Base-by-base conservation (phyloP, 768 basidiomycete genomes). In the Agaricus sinodeliciosus region DNA sequence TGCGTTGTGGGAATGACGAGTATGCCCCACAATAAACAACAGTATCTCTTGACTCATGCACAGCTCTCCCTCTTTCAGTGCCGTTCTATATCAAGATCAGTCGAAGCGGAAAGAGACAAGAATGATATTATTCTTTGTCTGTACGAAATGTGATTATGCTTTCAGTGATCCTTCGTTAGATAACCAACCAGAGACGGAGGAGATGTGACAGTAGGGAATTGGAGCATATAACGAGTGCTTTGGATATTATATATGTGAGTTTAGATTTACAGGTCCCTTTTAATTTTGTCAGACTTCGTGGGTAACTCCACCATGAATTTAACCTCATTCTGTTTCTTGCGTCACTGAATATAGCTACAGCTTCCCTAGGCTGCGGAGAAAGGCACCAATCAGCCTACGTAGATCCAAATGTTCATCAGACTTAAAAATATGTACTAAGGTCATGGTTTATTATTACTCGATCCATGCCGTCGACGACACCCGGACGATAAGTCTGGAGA, bases 1-100 rank as follows among this genome's bases (percentile, higher is more conserved):
- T 92, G 25, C 67, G 74, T 26, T 97, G 94, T 60, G 82, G 84
- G 35, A 73, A 88, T 57, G 82, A 88, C 60, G 90, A 93, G 91
- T 93, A 64, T 59, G 87, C 73, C n/a, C 34, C 26, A 42, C 19
- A 31, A 41, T 19, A n/a, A 26, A 35, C 39, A 51, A 25, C 26
- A 39, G 15, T 27, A 18, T 43, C 36, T 31, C 31, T 7, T 31
- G 34, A 47, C 40, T 27, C 37, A 43, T 37, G 43, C 34, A 41
- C 35, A 43, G 39, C 48, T 36, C 54, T 44, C n/a, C n/a, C 25
- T 49, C 51, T 57, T 54, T n/a, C 62, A 98, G 94, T 63, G 82
- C 91, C 47, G 94, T 98, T 4, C 82, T 90, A 64, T 98, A 88
- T 67, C 95, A 97, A 68, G 95, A 97, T 68, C 95, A 98, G 66